phyloP scores from a whole-genome alignment of 495 filamentous ascomycete species.

The Xylaria scruposa region DNA sequence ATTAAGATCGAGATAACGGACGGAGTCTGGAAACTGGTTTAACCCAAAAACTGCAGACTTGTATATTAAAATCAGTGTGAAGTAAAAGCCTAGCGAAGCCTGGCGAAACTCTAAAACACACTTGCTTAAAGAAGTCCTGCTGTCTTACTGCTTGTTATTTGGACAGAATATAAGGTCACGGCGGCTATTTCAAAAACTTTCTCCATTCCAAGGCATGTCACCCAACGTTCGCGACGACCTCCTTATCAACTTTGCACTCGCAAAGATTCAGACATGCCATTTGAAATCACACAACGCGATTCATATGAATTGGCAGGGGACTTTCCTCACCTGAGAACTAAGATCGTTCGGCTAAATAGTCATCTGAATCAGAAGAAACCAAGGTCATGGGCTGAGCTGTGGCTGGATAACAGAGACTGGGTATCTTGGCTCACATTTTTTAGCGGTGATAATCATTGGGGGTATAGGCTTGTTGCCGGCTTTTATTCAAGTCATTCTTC shows the following conservation, averaged over 20 bases:
- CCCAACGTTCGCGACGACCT: not conserved
- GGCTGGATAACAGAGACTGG: slow-evolving; percentile 23
- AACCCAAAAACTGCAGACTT: slow-evolving; percentile 29
- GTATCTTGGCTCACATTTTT: slow-evolving; percentile 23
- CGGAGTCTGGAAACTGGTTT: slow-evolving; percentile 74
- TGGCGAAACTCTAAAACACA: not conserved
- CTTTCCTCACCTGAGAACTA: slow-evolving; percentile 28
- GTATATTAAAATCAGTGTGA: not conserved
- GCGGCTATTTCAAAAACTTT: slow-evolving; percentile 28
- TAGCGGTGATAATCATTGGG: slow-evolving; percentile 23
- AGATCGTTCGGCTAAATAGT: slow-evolving; percentile 24
- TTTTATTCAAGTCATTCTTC: slow-evolving; percentile 2
- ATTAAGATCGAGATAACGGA: slow-evolving; percentile 71
- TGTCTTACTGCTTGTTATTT: slow-evolving; percentile 36
- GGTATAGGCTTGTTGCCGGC: slow-evolving; percentile 18
- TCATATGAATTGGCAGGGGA: slow-evolving; percentile 19
- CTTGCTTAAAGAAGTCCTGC: slow-evolving; percentile 6
- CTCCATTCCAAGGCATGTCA: slow-evolving; percentile 29
- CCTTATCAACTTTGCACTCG: slow-evolving; percentile 6
- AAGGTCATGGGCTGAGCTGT: slow-evolving; percentile 23
- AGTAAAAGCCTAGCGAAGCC: not conserved
- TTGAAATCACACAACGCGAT: not conserved
- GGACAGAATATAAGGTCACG: slow-evolving; percentile 32
- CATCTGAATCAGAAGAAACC: slow-evolving; percentile 21
- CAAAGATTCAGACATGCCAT: not conserved